Evolutionary conservation across 192 early-diverging fungal genomes (phyloP).

Genomic region (Chytriomyces hyalinus): DNA sequence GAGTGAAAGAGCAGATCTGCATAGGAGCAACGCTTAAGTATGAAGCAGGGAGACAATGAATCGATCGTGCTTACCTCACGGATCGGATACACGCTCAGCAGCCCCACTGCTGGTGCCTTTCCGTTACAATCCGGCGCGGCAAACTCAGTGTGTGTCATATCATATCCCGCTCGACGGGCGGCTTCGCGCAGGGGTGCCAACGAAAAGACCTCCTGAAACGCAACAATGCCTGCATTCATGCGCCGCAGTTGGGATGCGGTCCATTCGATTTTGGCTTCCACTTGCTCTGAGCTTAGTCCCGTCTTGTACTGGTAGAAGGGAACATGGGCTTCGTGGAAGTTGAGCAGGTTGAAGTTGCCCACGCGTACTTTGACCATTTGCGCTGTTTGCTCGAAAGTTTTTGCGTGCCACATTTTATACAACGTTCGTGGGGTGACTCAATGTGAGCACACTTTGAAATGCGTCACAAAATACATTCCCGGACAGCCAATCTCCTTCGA

Average conservation of each 20-base stretch:
- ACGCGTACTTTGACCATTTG: not conserved
- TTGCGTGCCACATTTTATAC: too few species aligned
- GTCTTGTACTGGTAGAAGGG: conserved; percentile 21
- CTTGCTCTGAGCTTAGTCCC: conserved; percentile 12
- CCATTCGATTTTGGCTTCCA: conserved; percentile 32
- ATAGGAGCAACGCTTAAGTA: not conserved
- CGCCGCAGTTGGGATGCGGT: conserved; percentile 13
- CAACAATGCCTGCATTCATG: conserved; percentile 26
- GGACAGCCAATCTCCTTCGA: too few species aligned
- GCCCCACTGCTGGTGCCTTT: conserved; percentile 7
- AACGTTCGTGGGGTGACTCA: too few species aligned
- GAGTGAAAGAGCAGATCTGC: not conserved
- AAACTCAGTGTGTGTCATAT: conserved; percentile 6
- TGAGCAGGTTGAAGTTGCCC: conserved; percentile 25
- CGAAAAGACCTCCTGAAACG: conserved; percentile 23
- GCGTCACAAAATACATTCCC: too few species aligned
- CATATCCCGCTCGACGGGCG: conserved; percentile 20
- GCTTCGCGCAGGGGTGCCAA: conserved; percentile 15
- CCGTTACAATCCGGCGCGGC: not conserved
- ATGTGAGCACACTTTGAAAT: too few species aligned
- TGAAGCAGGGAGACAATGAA: not conserved
- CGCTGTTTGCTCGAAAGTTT: too few species aligned
- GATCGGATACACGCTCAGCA: conserved; percentile 11
- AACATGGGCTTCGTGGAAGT: conserved; percentile 16
- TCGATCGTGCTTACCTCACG: not conserved